Evolutionary conservation across 2,329 filamentous ascomycete species (phyloP), one percentile per base, ranked within the genome.

Genomic region (Xylariaceae sp.): DNA sequence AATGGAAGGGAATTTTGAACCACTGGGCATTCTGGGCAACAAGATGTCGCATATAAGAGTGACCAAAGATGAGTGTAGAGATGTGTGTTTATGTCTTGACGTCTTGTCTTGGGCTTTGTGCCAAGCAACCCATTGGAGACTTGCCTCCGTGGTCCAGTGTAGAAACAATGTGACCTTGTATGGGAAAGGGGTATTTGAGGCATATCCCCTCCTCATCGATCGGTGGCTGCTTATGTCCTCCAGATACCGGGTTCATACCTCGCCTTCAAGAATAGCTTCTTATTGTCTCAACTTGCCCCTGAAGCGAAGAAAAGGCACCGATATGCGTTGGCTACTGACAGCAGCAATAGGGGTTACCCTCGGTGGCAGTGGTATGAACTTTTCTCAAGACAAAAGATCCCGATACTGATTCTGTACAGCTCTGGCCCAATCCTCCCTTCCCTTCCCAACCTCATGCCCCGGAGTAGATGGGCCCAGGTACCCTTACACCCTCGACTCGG

Each of bases 361-460:
- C 45, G 39, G 51, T 5, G 53, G 61, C 54, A 61, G 47, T 9
- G 61, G 62, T 61, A 60, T 49, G 51, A 23, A 53, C 7, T 2
- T 4, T 10, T 13, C 30, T 30, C 17, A 15, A 35, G 35, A 42
- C 5, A 11, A 37, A 1, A 13, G 9, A n/a, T 10, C 3, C 45
- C 58, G 18, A 61, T 42, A 58, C 15, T 23, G 13, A 6, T 6
- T 10, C 17, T 54, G 5, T 5, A 23, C 10, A 62, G 61, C 50
- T 23, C 42, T 61, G 11, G 55, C 58, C 30, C 61, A 62, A n/a
- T 15, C 54, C 5, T 56, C 55, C 3, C 47, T 60, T 34, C 66
- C 68, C 3, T 70, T 70, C 62, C 68, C 68, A 23, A 62, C 62
- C 34, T 61, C 55, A 51, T 71, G 69, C 60, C 48, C 66, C 2